Evolutionary conservation across 768 basidiomycete species (phyloP).

Genomic region (Suillus americanus): DNA sequence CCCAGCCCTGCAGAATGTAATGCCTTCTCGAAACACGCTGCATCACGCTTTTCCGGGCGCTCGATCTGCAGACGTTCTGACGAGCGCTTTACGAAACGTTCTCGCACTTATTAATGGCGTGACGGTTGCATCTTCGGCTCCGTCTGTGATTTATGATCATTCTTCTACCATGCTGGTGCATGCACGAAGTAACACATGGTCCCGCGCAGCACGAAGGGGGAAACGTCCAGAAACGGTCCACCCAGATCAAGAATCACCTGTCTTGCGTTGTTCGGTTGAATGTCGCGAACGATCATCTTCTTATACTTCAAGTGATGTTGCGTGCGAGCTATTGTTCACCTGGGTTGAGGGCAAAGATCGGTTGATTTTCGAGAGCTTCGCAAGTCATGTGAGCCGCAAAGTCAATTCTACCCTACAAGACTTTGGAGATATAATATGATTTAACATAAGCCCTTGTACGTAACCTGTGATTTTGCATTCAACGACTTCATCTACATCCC

Average conservation of each 20-base stretch:
- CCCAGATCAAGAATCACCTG: constrained; percentile 6
- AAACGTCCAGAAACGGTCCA: constrained; percentile 17
- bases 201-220: constrained; percentile 62
- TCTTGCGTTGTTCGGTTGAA: constrained; percentile 27
- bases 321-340: constrained; percentile 23
- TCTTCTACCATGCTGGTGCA: constrained; percentile 15
- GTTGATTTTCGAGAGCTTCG: constrained; percentile 63
- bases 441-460: not conserved
- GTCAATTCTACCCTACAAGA: constrained; percentile 18
- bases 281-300: constrained; percentile 14
- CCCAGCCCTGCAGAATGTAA: constrained; percentile 45
- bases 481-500: not conserved
- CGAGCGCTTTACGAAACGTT: constrained; percentile 24
- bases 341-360: constrained; percentile 67
- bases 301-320: constrained; percentile 9
- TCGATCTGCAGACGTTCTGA: constrained; percentile 12
- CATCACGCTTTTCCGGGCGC: constrained; percentile 35
- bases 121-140: constrained; percentile 6
- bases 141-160: not conserved
- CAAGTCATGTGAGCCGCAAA: constrained; percentile 61
- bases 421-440: not conserved
- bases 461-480: not conserved
- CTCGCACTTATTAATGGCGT: constrained; percentile 35
- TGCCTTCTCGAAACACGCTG: constrained; percentile 61
- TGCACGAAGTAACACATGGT: constrained; percentile 58